Percentiles rank a stretch among this genome's conserved stretches.
These are phyloP conservation scores for Epichloe brachyelytri DNA, from an alignment of 2,329 filamentous ascomycete genomes.

Conservation along the genomic window DNA sequence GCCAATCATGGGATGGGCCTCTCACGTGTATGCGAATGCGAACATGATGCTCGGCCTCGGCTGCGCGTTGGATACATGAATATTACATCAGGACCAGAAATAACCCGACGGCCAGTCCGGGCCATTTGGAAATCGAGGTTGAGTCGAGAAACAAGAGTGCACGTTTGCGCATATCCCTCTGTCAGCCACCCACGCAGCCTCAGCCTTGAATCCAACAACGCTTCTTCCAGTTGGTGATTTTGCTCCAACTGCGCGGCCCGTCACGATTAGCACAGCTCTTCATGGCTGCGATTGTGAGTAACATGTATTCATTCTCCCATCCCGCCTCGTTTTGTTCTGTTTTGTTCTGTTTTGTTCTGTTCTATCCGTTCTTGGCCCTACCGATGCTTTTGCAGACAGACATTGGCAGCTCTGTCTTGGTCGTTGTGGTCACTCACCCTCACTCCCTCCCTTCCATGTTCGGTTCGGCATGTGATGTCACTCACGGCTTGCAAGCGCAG, in stretches of 20 bases:
- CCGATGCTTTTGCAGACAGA: neutral
- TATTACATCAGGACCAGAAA: too few relatives aligned
- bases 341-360: neutral
- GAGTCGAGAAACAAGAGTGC: too few relatives aligned
- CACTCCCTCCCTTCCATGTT: neutral
- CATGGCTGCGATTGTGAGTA: constrained; percentile 25
- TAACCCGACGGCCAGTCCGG: too few relatives aligned
- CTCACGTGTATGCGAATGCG: constrained; percentile 1
- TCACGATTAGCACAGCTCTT: constrained; percentile 11
- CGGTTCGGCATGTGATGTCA: constrained; percentile 5
- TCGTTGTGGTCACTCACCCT: neutral
- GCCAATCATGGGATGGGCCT: neutral
- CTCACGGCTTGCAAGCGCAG: neutral
- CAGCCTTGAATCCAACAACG: neutral
- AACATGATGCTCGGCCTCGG: constrained; percentile 1
- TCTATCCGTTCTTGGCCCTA: neutral
- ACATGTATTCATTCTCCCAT: neutral
- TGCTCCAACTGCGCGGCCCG: neutral
- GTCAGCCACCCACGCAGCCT: too few relatives aligned
- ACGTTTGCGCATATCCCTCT: too few relatives aligned
- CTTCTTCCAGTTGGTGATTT: neutral
- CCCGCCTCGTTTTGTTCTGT: neutral
- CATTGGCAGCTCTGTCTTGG: neutral
- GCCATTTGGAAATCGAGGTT: too few relatives aligned
- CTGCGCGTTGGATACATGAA: neutral